phyloP scores from a whole-genome alignment of 2,329 filamentous ascomycete genomes.

The Zelopaecilomyces penicillatus region DNA sequence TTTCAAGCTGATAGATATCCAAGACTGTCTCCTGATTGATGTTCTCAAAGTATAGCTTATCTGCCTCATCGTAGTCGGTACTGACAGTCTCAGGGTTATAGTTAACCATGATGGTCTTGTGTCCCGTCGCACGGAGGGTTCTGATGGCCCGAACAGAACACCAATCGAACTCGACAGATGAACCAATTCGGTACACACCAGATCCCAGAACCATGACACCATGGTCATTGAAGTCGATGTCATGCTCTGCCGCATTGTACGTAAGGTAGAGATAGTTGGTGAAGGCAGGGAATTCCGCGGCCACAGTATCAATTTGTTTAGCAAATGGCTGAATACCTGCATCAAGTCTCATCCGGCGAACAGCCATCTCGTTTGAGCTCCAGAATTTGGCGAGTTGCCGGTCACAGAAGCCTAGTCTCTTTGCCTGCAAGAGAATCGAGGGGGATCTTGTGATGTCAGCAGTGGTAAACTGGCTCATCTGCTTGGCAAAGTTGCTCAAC shows the following conservation, averaged over 20 bases:
- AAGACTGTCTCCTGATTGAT: constrained; percentile 84
- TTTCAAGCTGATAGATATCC: constrained; percentile 87
- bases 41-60: constrained; percentile 92
- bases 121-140: constrained; percentile 72
- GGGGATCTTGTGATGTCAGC: constrained; percentile 56
- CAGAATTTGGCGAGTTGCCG: constrained; percentile 89
- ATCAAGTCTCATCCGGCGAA: constrained; percentile 77
- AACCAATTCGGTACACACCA: constrained; percentile 94
- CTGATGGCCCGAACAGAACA: constrained; percentile 92
- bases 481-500: constrained; percentile 78
- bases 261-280: constrained; percentile 97
- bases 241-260: constrained; percentile 83
- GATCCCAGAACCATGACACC: constrained; percentile 95
- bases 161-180: constrained; percentile 98
- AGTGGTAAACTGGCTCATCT: constrained; percentile 59
- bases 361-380: constrained; percentile 87
- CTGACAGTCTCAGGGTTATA: constrained; percentile 85
- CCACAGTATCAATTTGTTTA: constrained; percentile 98
- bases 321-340: constrained; percentile 79
- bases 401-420: constrained; percentile 91
- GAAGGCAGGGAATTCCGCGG: constrained; percentile 86
- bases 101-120: constrained; percentile 96
- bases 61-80: constrained; percentile 92
- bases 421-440: constrained; percentile 69
- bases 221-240: constrained; percentile 77